Evolutionary conservation across 2,329 filamentous ascomycete genomes (phyloP).

Genomic region (Pseudopithomyces chartarum): DNA sequence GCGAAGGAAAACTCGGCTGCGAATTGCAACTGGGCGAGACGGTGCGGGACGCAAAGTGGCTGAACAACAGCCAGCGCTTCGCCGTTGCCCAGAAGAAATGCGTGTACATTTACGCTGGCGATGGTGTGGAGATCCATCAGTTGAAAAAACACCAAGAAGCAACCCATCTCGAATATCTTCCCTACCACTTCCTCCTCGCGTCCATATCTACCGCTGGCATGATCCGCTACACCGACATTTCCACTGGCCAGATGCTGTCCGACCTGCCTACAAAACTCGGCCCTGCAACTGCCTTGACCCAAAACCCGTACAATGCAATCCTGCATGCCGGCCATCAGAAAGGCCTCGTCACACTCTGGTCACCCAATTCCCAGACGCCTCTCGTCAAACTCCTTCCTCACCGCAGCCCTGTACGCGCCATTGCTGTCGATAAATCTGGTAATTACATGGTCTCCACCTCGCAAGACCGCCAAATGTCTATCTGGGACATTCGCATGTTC

Average conservation of each 20-base stretch:
- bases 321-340: slow-evolving; percentile 94
- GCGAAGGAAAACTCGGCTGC: slow-evolving; percentile 86
- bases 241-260: slow-evolving; percentile 84
- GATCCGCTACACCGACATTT: slow-evolving; percentile 90
- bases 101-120: slow-evolving; percentile 92
- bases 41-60: slow-evolving; percentile 84
- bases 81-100: slow-evolving; percentile 96
- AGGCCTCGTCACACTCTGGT: slow-evolving; percentile 93
- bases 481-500: slow-evolving; percentile 95
- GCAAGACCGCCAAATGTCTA: slow-evolving; percentile 87
- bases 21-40: slow-evolving; percentile 92
- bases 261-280: slow-evolving; percentile 87
- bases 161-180: slow-evolving; percentile 91
- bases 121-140: slow-evolving; percentile 91
- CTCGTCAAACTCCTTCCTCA: slow-evolving; percentile 92
- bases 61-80: slow-evolving; percentile 94
- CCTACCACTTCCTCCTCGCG: slow-evolving; percentile 92
- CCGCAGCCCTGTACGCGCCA: slow-evolving; percentile 80
- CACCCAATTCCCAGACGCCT: slow-evolving; percentile 83
- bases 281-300: slow-evolving; percentile 78
- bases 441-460: slow-evolving; percentile 95
- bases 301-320: slow-evolving; percentile 92
- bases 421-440: slow-evolving; percentile 87
- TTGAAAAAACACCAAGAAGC: slow-evolving; percentile 90
- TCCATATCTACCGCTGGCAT: slow-evolving; percentile 84